phyloP scores from a whole-genome alignment of 1,284 basidiomycete genomes.

The Ustilago xerochloae region DNA sequence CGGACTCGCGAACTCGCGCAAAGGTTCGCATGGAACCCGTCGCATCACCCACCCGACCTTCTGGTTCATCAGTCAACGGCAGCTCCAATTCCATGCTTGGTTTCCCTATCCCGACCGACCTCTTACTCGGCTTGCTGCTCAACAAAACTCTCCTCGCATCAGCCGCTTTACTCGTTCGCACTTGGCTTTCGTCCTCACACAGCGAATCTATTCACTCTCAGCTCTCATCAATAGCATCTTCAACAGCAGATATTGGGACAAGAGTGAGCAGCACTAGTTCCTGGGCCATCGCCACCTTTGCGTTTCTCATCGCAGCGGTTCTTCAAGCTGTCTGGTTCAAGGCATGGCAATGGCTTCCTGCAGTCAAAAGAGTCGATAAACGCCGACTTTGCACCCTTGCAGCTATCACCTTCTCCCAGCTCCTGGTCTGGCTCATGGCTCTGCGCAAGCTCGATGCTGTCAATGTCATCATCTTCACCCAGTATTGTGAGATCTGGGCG shows the following conservation, averaged over 20 bases:
- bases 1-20: conserved; percentile 37
- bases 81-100: conserved; percentile 23
- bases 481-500: conserved; percentile 67
- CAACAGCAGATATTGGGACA: neutral
- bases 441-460: conserved; percentile 57
- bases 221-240: neutral
- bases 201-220: conserved; percentile 40
- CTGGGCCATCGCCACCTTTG: conserved; percentile 60
- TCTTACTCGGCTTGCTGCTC: conserved; percentile 63
- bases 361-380: conserved; percentile 40
- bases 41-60: conserved; percentile 4
- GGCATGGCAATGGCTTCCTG: conserved; percentile 61
- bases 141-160: conserved; percentile 65
- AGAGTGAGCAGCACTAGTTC: conserved; percentile 30
- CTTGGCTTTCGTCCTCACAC: conserved; percentile 61
- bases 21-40: conserved; percentile 40
- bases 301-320: conserved; percentile 54
- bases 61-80: neutral
- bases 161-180: conserved; percentile 60
- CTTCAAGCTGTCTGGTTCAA: conserved; percentile 55
- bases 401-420: conserved; percentile 49
- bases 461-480: conserved; percentile 65
- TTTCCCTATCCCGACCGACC: conserved; percentile 60
- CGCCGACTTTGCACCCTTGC: conserved; percentile 50
- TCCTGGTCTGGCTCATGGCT: conserved; percentile 63